Base-by-base conservation (phyloP, 768 basidiomycete genomes). In the Calocybe gangraenosa region DNA sequence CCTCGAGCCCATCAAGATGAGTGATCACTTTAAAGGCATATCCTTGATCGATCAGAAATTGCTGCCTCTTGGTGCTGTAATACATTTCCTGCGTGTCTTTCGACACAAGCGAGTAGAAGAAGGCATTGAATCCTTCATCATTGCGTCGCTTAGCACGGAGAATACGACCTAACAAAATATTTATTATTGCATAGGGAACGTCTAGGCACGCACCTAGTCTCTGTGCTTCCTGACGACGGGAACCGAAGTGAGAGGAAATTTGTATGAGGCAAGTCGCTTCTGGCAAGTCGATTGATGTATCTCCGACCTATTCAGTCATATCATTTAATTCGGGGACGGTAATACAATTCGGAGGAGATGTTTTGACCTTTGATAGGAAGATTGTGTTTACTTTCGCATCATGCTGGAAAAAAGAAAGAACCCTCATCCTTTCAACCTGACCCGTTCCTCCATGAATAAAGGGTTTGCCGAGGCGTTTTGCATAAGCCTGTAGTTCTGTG, bases 21-120 rank as follows among this genome's bases (percentile, higher is more conserved):
- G 96, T 98, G 66, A 99, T 98, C 42, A 99, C 95, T 67, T 98
- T 98, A 81, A 99, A 99, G 5, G 95, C 89, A 67, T 99, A 99
- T 2, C 96, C 95, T 67, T 97, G 94, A 61, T 99, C 96, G 58
- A 99, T 95, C 54, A 99, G 71, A 69, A 99, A 99, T 59, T 97
- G 93, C 60, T 98, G 96, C 13, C 96, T 83, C 68, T 99, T 99
- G 2, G 96, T 95, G 62, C 91, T 94, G 75, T 97, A 99, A 67
- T 85, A 99, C 92, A 98, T 98, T 68, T 98, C 96, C 59, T 96
- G 92, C 3, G 95, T 99, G 67, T 97, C 95, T 65, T 96, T 96
- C 19, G 94, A 97, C 25, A 99, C 96, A 6, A 99, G 81, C 23
- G 96, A 97, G 65, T 99, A 99, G 69, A 99, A 99, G 70, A 98